Evolutionary conservation across 2,329 filamentous ascomycete species (phyloP).

Genomic region (Capronia epimyces): DNA sequence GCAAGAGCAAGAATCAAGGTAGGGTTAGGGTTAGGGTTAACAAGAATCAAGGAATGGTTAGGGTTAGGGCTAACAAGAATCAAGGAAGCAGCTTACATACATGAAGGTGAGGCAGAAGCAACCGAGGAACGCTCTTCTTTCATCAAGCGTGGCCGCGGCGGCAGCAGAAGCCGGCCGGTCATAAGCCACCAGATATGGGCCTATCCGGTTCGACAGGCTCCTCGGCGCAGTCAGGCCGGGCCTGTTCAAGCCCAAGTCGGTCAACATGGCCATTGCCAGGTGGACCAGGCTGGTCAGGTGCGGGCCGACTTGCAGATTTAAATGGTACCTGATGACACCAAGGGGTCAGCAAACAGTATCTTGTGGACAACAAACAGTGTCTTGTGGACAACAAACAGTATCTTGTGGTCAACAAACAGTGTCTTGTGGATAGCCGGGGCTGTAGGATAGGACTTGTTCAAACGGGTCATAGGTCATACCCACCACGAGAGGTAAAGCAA

Average conservation of each 20-base stretch:
- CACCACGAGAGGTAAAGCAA: constrained; percentile 37
- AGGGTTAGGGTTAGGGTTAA: no score
- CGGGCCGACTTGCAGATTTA: constrained; percentile 19
- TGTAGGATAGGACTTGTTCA: no score
- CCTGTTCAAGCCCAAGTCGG: constrained; percentile 34
- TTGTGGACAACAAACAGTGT: neutral
- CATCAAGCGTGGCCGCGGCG: constrained; percentile 35
- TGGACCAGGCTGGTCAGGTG: constrained; percentile 35
- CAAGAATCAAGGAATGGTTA: no score
- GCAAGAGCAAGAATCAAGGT: no score
- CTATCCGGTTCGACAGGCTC: no score
- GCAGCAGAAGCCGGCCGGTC: neutral
- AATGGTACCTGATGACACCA: constrained; percentile 5
- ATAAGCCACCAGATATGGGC: no score
- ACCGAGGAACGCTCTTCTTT: constrained; percentile 42
- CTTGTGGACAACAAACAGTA: neutral
- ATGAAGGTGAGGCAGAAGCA: constrained; percentile 42
- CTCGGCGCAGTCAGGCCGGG: no score
- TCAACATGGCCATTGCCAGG: constrained; percentile 35
- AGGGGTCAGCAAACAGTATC: neutral
- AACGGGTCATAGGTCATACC: no score
- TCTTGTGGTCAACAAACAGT: no score
- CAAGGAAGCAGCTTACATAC: constrained; percentile 32
- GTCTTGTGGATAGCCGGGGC: no score
- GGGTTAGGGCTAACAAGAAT: no score